Evolutionary conservation across 1,284 basidiomycete genomes (phyloP), one percentile per base, ranked within the genome.

Genomic region (Leccinum pallidistipes): DNA sequence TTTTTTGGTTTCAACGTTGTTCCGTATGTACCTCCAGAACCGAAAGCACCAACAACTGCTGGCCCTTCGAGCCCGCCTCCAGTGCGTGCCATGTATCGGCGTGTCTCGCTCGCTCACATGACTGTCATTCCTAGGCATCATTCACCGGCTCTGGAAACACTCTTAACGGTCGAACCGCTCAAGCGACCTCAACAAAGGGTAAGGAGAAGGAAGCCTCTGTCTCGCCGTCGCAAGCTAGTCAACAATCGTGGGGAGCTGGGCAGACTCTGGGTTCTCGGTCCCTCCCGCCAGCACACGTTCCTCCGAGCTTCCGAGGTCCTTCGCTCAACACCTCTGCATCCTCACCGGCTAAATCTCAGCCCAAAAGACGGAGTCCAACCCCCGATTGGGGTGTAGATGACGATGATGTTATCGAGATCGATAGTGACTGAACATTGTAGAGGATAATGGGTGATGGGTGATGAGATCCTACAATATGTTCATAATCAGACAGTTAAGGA

Each of bases 1-100:
- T 97, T 98, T 81, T 97, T 98, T 71, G 95, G 95, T 9, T 98
- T 90, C 79, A 89, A 90, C 60, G 84, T 92, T 55, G 77, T 86
- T 3, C 79, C 88, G 0, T 94, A 92, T 71, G 83, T 81, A 14
- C 86, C 87, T 8, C 80, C 86, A 12, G 72, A 72, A 57, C 57
- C 60, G 3, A 60, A 62, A 18, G 70, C 78, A 27, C 70, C 80
- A 7, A 54, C 36, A n/a, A 64, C 69, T 27, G 55, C 76, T 1
- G 49, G 49, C 4, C 66, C 75, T 50, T 68, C 74, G 4, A 64
- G 64, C 47, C 58, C 66, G 36, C 59, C 66, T 27, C 43, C 43
- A 21, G 77, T 76, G 61, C 51, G 74, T 72, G 16, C 4, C 21
- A 9, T 18, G 9, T 40, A 50, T 29, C 45, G 32, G 11, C 5